A percentile compares a stretch with the other conserved stretches of the same genome.
These are phyloP conservation scores for Kwoniella mangroviensis DNA, from an alignment of 768 basidiomycete species.

Conservation along the genomic window DNA sequence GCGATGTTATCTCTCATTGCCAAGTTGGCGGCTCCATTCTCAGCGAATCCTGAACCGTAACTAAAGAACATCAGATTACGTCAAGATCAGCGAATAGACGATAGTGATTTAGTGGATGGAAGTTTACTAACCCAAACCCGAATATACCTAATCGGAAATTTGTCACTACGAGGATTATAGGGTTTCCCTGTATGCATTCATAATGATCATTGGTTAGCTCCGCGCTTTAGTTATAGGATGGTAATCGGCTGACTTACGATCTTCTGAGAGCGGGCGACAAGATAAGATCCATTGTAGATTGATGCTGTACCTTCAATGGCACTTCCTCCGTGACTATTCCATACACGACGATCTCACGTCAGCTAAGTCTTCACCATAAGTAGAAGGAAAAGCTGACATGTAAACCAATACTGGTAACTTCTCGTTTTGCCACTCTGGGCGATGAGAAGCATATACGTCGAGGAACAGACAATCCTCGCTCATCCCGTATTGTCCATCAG, in stretches of 20 bases:
- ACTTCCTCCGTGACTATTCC: constrained; percentile 59
- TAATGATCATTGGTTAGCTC: not conserved
- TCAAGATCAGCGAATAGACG: too few species aligned
- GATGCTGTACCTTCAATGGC: constrained; percentile 53
- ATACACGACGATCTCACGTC: not conserved
- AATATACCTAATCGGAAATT: constrained; percentile 65
- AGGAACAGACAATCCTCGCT: constrained; percentile 64
- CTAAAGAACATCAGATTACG: constrained; percentile 12
- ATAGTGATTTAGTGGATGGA: too few species aligned
- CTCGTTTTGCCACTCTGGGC: constrained; percentile 31
- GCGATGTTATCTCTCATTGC: constrained; percentile 68
- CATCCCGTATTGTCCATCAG: constrained; percentile 1
- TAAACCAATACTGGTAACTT: constrained; percentile 61
- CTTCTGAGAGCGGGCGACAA: constrained; percentile 35
- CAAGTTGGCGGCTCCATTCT: constrained; percentile 59
- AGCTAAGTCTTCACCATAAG: not conserved
- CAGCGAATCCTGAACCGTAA: constrained; percentile 42
- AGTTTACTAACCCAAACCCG: constrained; percentile 59
- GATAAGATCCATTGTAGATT: constrained; percentile 55
- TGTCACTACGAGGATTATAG: constrained; percentile 63
- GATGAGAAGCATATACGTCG: constrained; percentile 61
- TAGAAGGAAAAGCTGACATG: constrained; percentile 39
- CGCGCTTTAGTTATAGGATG: not conserved
- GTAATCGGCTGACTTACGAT: constrained; percentile 18
- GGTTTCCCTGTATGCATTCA: constrained; percentile 56